Percentiles rank a stretch among this genome's conserved stretches.
Conservation (phyloP, 2,329 filamentous ascomycete genomes). For the Colletotrichum tropicicola region DNA sequence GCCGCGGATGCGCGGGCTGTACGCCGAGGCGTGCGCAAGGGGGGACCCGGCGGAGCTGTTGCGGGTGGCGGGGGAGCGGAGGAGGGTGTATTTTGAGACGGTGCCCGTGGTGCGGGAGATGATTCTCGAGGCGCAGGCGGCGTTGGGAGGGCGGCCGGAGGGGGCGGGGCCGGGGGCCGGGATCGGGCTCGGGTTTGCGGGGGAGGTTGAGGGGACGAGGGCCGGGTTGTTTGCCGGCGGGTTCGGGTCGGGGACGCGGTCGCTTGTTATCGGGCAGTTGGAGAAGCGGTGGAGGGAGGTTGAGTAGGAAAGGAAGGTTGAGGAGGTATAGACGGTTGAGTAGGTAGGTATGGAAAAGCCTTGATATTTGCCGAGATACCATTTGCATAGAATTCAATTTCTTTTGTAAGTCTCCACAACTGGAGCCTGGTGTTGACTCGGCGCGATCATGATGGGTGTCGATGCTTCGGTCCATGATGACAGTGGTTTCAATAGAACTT, state of each 20-base stretch:
- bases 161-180: conserved; percentile 41
- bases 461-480: neutral
- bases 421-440: no score
- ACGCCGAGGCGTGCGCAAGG: conserved; percentile 38
- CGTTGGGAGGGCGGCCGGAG: conserved; percentile 34
- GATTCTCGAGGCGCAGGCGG: conserved; percentile 35
- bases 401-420: neutral
- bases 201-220: conserved; percentile 42
- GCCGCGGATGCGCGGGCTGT: conserved; percentile 45
- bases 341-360: neutral
- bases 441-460: neutral
- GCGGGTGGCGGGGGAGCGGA: conserved; percentile 35
- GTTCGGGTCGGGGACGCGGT: conserved; percentile 17
- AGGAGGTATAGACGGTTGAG: neutral
- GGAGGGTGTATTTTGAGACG: conserved; percentile 43
- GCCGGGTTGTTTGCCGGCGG: conserved; percentile 32
- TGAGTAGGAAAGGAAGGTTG: conserved; percentile 32
- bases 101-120: conserved; percentile 38
- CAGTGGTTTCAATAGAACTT: no score
- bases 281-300: conserved; percentile 45
- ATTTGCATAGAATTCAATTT: neutral
- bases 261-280: conserved; percentile 37
- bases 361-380: conserved; percentile 21
- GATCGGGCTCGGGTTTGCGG: conserved; percentile 40
- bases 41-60: conserved; percentile 36